Evolutionary conservation across 78 protist genomes (phyloP).

Genomic region (Dictyostelium discoideum): DNA sequence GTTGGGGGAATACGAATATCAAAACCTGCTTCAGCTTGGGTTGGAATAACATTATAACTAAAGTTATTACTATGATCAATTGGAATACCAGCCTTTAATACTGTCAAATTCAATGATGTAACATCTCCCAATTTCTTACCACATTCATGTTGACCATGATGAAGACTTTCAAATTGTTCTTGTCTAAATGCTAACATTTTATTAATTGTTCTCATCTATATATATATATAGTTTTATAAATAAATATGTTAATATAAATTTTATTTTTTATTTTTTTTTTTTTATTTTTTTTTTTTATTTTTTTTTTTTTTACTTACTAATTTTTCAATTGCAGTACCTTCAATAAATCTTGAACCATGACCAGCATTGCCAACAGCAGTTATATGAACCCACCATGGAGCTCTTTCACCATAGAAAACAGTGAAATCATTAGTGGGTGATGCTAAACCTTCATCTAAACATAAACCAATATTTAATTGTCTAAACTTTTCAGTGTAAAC

Average conservation of each 20-base stretch:
- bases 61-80: slow-evolving; percentile 49
- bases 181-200: slow-evolving; percentile 73
- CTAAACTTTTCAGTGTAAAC: slow-evolving; percentile 45
- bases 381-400: slow-evolving; percentile 86
- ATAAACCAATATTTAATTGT: slow-evolving; percentile 84
- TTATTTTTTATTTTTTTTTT: neutral
- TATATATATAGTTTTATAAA: too few species aligned
- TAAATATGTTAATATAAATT: too few species aligned
- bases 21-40: slow-evolving; percentile 86
- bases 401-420: slow-evolving; percentile 91
- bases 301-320: neutral
- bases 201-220: slow-evolving; percentile 62
- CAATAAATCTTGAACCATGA: slow-evolving; percentile 90
- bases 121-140: slow-evolving; percentile 89
- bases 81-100: slow-evolving; percentile 77
- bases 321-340: slow-evolving; percentile 82
- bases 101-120: slow-evolving; percentile 86
- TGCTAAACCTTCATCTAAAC: slow-evolving; percentile 91
- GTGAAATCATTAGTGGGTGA: slow-evolving; percentile 69
- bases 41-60: slow-evolving; percentile 89
- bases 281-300: neutral
- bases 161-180: slow-evolving; percentile 61
- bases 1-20: slow-evolving; percentile 91
- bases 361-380: slow-evolving; percentile 89
- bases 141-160: slow-evolving; percentile 58